Evolutionary conservation across 2,329 filamentous ascomycete species (phyloP).

Genomic region (Daldinia sp.): DNA sequence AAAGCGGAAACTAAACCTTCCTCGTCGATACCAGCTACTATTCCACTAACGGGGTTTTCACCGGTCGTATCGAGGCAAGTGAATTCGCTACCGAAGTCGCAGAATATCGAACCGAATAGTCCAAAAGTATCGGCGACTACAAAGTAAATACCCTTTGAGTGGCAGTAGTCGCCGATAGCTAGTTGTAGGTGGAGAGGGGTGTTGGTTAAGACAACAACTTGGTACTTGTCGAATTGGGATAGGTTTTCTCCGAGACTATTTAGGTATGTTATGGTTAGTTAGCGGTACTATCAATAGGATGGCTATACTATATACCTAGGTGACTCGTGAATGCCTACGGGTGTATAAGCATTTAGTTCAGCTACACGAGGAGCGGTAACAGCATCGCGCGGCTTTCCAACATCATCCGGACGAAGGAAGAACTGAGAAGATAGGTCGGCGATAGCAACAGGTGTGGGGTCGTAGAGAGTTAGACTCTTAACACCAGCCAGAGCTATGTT

Average conservation of each 20-base stretch:
- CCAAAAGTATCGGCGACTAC: slow-evolving; percentile 90
- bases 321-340: slow-evolving; percentile 78
- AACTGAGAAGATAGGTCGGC: slow-evolving; percentile 96
- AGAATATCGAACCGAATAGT: slow-evolving; percentile 95
- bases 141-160: slow-evolving; percentile 90
- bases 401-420: slow-evolving; percentile 87
- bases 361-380: slow-evolving; percentile 89
- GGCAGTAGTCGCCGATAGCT: slow-evolving; percentile 89
- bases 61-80: slow-evolving; percentile 89
- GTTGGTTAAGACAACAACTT: slow-evolving; percentile 90
- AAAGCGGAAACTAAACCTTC: slow-evolving; percentile 91
- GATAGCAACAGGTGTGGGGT: slow-evolving; percentile 83
- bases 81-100: slow-evolving; percentile 95
- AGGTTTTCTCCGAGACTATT: slow-evolving; percentile 77
- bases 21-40: slow-evolving; percentile 88
- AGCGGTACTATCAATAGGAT: slow-evolving; percentile 4
- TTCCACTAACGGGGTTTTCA: slow-evolving; percentile 86
- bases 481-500: slow-evolving; percentile 98
- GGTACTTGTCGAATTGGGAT: slow-evolving; percentile 85
- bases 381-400: slow-evolving; percentile 88
- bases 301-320: slow-evolving; percentile 53
- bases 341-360: slow-evolving; percentile 96
- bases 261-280: slow-evolving; percentile 40
- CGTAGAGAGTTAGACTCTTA: slow-evolving; percentile 94
- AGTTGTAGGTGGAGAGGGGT: slow-evolving; percentile 83